Conservation (phyloP, 1,139 yeast species). For the Maudiozyma humilis region DNA sequence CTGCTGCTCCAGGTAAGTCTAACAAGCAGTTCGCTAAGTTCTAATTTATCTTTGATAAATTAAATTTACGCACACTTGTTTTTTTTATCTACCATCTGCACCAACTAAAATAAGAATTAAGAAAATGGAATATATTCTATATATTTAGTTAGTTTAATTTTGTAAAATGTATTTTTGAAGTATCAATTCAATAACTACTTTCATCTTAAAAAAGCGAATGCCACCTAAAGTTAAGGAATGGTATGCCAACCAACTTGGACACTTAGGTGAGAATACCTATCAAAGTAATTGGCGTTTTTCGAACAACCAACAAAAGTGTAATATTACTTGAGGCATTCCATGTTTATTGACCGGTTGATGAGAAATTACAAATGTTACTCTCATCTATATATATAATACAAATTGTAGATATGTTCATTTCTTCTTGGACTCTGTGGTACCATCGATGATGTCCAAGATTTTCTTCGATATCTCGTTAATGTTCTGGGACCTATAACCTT, state of each 20-base stretch:
- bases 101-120: slow-evolving; percentile 2
- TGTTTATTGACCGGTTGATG: no score
- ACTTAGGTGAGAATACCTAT: no score
- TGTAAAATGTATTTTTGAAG: slow-evolving; percentile 11
- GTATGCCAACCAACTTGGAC: no score
- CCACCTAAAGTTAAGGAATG: no score
- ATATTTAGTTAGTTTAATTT: slow-evolving; percentile 5
- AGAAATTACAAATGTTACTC: no score
- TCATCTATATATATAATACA: not conserved
- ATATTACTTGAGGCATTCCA: no score
- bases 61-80: not conserved
- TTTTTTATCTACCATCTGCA: not conserved
- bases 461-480: slow-evolving; percentile 36
- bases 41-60: slow-evolving; percentile 40
- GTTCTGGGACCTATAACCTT: slow-evolving; percentile 35
- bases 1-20: slow-evolving; percentile 80
- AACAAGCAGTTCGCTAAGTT: slow-evolving; percentile 93
- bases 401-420: not conserved
- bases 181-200: slow-evolving; percentile 7
- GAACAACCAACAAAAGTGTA: no score
- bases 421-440: slow-evolving; percentile 5
- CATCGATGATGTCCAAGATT: slow-evolving; percentile 20
- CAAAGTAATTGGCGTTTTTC: no score
- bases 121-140: slow-evolving; percentile 2
- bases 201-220: slow-evolving; percentile 1